Conservation (phyloP, 1,284 basidiomycete species). For the Cutaneotrichosporon arboriforme region DNA sequence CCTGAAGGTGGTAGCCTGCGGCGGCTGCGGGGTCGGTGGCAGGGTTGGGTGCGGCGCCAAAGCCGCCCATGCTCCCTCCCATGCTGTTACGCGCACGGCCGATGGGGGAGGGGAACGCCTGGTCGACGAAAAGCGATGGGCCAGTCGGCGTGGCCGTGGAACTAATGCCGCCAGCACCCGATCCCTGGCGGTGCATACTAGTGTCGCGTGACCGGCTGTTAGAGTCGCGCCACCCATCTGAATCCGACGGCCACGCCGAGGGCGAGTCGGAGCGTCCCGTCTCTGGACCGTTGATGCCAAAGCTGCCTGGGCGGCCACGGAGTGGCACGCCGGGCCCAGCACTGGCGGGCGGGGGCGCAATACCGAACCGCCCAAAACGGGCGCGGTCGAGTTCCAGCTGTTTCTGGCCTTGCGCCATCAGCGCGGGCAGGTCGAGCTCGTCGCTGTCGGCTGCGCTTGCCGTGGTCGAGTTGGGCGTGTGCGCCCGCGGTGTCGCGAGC, state of each 20-base stretch:
- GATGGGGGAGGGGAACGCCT: slow-evolving; percentile 14
- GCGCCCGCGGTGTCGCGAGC: neutral
- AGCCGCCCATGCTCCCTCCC: neutral
- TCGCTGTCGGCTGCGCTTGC: slow-evolving; percentile 6
- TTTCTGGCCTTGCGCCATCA: slow-evolving; percentile 24
- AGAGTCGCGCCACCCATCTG: slow-evolving; percentile 11
- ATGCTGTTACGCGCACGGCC: slow-evolving; percentile 5
- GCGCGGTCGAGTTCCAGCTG: slow-evolving; percentile 21
- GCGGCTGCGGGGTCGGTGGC: slow-evolving; percentile 17
- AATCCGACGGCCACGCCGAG: slow-evolving; percentile 5
- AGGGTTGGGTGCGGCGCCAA: neutral
- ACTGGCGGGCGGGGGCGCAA: neutral
- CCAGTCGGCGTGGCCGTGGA: neutral
- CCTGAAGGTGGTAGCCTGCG: slow-evolving; percentile 24
- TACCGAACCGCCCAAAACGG: slow-evolving; percentile 13
- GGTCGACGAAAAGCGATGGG: slow-evolving; percentile 8
- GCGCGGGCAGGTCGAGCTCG: slow-evolving; percentile 22
- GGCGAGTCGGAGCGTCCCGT: slow-evolving; percentile 8
- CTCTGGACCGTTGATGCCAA: neutral
- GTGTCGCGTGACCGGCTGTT: slow-evolving; percentile 11
- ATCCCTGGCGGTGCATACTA: slow-evolving; percentile 17
- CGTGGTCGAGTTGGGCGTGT: slow-evolving; percentile 4
- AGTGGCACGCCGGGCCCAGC: slow-evolving; percentile 1
- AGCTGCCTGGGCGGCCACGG: slow-evolving; percentile 1
- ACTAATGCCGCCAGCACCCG: slow-evolving; percentile 7